These are phyloP conservation scores for Fusarium sp. DNA, from an alignment of 2,329 filamentous ascomycete species.

Conservation along the genomic window DNA sequence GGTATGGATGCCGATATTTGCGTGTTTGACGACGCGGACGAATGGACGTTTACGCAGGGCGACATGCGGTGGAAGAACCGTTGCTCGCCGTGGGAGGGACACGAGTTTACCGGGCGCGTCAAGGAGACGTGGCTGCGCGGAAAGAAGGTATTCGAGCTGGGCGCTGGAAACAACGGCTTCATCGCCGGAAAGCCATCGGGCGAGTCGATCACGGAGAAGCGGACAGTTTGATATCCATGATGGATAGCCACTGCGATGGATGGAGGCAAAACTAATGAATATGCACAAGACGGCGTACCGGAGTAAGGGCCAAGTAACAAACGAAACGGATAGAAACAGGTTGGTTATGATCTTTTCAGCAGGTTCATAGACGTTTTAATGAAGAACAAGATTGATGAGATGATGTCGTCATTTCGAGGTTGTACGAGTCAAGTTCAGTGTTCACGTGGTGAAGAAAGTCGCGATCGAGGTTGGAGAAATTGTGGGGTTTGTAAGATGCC, in stretches of 20 bases:
- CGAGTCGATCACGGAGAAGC: slow-evolving; percentile 70
- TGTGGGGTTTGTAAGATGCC: slow-evolving; percentile 19
- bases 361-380: slow-evolving; percentile 17
- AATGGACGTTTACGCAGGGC: slow-evolving; percentile 78
- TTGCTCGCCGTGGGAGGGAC: slow-evolving; percentile 90
- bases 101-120: slow-evolving; percentile 81
- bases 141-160: slow-evolving; percentile 76
- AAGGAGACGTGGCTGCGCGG: slow-evolving; percentile 89
- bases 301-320: neutral
- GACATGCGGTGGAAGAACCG: slow-evolving; percentile 97
- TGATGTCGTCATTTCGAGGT: slow-evolving; percentile 31
- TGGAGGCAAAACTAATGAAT: neutral
- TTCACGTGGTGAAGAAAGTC: neutral
- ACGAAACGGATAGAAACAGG: neutral
- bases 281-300: neutral
- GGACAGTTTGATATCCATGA: slow-evolving; percentile 51
- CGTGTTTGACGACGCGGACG: slow-evolving; percentile 87
- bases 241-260: neutral
- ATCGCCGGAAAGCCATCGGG: slow-evolving; percentile 61
- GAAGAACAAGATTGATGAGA: slow-evolving; percentile 15
- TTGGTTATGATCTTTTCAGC: slow-evolving; percentile 4
- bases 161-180: slow-evolving; percentile 64
- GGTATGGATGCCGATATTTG: slow-evolving; percentile 93
- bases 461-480: slow-evolving; percentile 29
- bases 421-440: neutral